Base-by-base conservation (phyloP, 768 basidiomycete genomes). In the Sistotremastrum niveocremeum region DNA sequence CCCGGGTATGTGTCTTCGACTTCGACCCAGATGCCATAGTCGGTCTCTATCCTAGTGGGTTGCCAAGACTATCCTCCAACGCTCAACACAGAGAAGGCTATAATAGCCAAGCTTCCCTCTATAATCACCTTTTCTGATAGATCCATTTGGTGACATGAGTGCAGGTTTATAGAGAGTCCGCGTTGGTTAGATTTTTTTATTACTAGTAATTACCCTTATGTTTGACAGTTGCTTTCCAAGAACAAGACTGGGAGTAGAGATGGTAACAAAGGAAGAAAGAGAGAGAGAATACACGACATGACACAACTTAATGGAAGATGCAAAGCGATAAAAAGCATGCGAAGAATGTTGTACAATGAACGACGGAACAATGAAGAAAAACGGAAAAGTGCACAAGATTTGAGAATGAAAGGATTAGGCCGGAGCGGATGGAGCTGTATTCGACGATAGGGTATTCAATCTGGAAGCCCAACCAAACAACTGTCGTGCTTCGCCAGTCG, bases 381-480 rank as follows among this genome's bases (percentile, higher is more conserved):
- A 39, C 32, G 34, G 2, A 47, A 43, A 20, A 38, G 41, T 39
- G 47, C 35, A 42, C 29, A 45, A 30, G 41, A 44, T 52, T 57
- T 9, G 47, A 42, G 47, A 31, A 59, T 52, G 53, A 69, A 43
- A 20, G 20, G 20, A 20, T 20, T 20, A 20, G 20, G 20, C 20
- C 20, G 20, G 20, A 20, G 64, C 60, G 44, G 65, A 52, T 49
- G 66, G 60, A 38, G 67, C 57, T 41, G 66, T 59, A 51, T 61
- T 60, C 49, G 62, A 61, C 49, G 63, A 61, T 44, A 56, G 48
- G 39, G 52, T 42, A 52, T 69, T 69, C 47, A 78, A 77, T 50
- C 80, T 72, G 48, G 76, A 78, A 42, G 83, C 76, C 84, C 85
- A 84, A 54, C 73, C 74, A 63, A 86, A 87, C 35, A 86, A 66